Conservation (phyloP, 805 yeast species). For the Teunomyces pallodes region DNA sequence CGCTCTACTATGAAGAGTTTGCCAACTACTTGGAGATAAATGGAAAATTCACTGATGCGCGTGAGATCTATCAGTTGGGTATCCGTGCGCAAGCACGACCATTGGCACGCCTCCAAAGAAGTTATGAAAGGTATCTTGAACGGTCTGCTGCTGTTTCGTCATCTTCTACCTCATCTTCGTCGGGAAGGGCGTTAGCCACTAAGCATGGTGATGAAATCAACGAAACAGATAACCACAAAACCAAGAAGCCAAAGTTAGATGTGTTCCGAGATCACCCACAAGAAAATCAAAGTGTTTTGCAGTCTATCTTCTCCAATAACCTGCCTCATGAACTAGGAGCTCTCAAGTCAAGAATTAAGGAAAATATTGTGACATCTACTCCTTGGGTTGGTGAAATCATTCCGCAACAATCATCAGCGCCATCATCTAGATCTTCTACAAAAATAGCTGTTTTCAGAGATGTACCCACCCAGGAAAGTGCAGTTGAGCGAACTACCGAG, state of each 20-base stretch:
- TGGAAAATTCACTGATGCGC: conserved; percentile 52
- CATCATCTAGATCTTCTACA: conserved; percentile 24
- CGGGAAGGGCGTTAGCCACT: conserved; percentile 24
- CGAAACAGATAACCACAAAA: conserved; percentile 12
- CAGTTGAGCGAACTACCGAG: conserved; percentile 1
- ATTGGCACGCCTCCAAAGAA: conserved; percentile 26
- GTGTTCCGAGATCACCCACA: conserved; percentile 37
- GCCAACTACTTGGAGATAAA: conserved; percentile 58
- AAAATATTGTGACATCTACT: conserved; percentile 53
- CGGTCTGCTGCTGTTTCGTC: conserved; percentile 26
- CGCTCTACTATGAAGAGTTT: conserved; percentile 77
- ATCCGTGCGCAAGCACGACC: conserved; percentile 68
- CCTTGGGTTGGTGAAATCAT: conserved; percentile 66
- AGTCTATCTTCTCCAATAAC: conserved; percentile 20
- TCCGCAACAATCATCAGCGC: conserved; percentile 32
- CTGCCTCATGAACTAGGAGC: conserved; percentile 44
- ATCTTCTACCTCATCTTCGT: conserved; percentile 21
- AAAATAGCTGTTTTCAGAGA: conserved; percentile 28
- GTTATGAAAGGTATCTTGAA: conserved; percentile 43
- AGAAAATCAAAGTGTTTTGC: conserved; percentile 13
- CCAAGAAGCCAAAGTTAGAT: conserved; percentile 32
- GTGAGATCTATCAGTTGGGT: conserved; percentile 57
- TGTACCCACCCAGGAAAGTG: conserved; percentile 6
- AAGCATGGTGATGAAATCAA: conserved; percentile 31
- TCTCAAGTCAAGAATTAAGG: conserved; percentile 54